Conservation (phyloP, 176 grass and related monocot genomes). For the Rhynchospora tenuis region DNA sequence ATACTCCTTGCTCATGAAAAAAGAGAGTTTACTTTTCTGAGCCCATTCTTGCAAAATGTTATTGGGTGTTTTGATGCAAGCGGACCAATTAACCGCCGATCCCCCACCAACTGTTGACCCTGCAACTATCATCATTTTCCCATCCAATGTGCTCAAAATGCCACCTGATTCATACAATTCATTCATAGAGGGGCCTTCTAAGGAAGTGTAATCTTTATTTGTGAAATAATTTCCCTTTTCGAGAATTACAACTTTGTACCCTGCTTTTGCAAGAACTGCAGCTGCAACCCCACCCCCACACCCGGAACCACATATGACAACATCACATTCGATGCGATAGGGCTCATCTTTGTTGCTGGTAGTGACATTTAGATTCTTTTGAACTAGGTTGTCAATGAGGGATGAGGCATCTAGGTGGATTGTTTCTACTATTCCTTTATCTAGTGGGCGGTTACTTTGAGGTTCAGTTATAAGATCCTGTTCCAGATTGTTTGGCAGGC, state of each 20-base stretch:
- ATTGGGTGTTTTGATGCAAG: conserved; percentile 67
- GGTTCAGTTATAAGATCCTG: background rate
- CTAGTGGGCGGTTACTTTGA: conserved; percentile 47
- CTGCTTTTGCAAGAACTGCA: conserved; percentile 58
- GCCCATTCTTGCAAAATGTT: conserved; percentile 55
- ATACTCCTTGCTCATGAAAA: conserved; percentile 58
- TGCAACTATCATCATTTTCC: conserved; percentile 45
- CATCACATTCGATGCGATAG: conserved; percentile 58
- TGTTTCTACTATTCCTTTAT: conserved; percentile 73
- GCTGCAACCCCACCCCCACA: conserved; percentile 78
- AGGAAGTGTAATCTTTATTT: conserved; percentile 55
- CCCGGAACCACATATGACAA: conserved; percentile 67
- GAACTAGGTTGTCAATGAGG: conserved; percentile 26
- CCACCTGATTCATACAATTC: conserved; percentile 65
- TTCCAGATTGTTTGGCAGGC: conserved; percentile 23
- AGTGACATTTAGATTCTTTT: conserved; percentile 36
- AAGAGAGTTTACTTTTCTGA: conserved; percentile 25
- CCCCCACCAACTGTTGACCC: conserved; percentile 82
- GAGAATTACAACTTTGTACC: conserved; percentile 71
- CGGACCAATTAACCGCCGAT: conserved; percentile 84
- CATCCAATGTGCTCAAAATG: conserved; percentile 44
- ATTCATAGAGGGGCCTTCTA: conserved; percentile 68
- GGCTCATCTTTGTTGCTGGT: conserved; percentile 11
- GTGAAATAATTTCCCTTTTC: conserved; percentile 93
- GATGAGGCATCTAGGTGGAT: conserved; percentile 39